Evolutionary conservation across 148 eudicot species (phyloP).

Genomic region (Rhododendron simsii): DNA sequence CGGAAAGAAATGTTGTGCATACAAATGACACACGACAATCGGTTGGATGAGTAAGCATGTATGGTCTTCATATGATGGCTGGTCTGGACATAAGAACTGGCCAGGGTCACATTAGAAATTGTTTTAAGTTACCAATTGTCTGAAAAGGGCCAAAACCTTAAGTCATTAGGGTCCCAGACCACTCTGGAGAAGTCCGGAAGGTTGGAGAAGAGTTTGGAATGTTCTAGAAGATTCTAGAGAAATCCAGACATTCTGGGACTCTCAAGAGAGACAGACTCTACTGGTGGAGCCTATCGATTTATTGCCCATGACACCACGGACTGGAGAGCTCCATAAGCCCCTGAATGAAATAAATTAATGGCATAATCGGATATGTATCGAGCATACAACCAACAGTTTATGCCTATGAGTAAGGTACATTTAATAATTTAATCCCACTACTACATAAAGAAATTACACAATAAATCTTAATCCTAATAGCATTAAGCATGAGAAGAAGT

Average conservation of each 20-base stretch:
- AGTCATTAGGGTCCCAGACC: too few species aligned
- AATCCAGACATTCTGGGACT: too few species aligned
- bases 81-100: not conserved
- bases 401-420: not conserved
- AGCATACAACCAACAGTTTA: not conserved
- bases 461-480: not conserved
- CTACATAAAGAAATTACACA: not conserved
- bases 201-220: not conserved
- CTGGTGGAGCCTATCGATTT: too few species aligned
- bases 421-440: not conserved
- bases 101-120: not conserved
- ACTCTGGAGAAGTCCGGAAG: too few species aligned
- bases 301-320: too few species aligned
- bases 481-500: not conserved
- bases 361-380: not conserved
- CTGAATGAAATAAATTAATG: not conserved
- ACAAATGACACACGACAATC: not conserved
- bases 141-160: not conserved
- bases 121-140: not conserved
- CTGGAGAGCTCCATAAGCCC: too few species aligned
- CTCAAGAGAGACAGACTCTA: too few species aligned
- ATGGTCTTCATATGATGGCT: not conserved
- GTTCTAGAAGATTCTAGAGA: too few species aligned
- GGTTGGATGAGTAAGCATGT: not conserved
- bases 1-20: not conserved